Evolutionary conservation across 2,329 filamentous ascomycete genomes (phyloP), one percentile per base, ranked within the genome.

Genomic region (Pyricularia sp.): DNA sequence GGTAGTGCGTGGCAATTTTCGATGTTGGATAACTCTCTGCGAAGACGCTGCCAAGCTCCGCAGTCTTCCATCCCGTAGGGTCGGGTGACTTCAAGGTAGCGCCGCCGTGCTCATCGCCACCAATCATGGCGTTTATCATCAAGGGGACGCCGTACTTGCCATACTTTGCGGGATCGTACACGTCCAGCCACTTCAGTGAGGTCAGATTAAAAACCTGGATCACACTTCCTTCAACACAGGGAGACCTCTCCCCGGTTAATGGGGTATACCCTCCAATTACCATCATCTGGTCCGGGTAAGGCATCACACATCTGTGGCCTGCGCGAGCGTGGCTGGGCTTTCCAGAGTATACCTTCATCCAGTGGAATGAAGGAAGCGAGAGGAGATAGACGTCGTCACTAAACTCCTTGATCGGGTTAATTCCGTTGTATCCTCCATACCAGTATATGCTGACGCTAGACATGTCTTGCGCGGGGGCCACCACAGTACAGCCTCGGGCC

Each of bases 361-460:
- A 95, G 4, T 87, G 92, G 76, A 96, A 96, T 0, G 89, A 90
- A 0, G 92, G 92, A 6, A 96, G 80, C 0, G 91, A 92, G 14
- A 95, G 81, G 26, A 93, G 89, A 91, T 91, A 95, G 76, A 94
- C 90, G 65, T 92, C 90, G 70, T 93, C 88, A 68, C 77, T 82
- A 71, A 82, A 86, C 20, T 76, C 70, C 0, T 78, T 70, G 0
- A 64, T 67, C 0, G 70, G 31, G 69, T 83, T 69, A 6, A 88
- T 72, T 0, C 86, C 87, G 69, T 87, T 79, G 74, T 90, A 94
- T 0, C 92, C 92, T 20, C 91, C 92, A 73, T 93, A 95, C 79
- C 92, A 92, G 81, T 94, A 94, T 66, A 96, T 89, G 75, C 94
- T 93, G 78, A 90, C 92, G 70, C 89, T 93, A 12, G 90, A 91